These are phyloP conservation scores for Quercus phellos DNA, from an alignment of 331 rosid genomes.

Conservation along the genomic window DNA sequence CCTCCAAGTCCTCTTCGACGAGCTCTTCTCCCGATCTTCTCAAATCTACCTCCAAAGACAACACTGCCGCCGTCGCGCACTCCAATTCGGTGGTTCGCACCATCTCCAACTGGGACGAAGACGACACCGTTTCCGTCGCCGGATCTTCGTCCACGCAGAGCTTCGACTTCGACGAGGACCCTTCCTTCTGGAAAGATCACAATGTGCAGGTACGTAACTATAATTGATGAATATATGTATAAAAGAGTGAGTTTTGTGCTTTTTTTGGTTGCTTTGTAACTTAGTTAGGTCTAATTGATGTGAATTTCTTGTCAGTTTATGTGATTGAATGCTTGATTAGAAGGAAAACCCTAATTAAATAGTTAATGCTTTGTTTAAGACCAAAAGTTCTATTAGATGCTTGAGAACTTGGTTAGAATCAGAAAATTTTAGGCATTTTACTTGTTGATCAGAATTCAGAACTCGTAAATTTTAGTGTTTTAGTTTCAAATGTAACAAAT, in stretches of 20 bases:
- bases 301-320: background rate
- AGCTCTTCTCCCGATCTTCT: slow-evolving; percentile 63
- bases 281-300: background rate
- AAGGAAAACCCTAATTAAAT: background rate
- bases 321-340: background rate
- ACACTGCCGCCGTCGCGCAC: background rate
- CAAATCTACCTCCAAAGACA: slow-evolving; percentile 54
- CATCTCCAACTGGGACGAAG: slow-evolving; percentile 45
- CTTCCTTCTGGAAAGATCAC: slow-evolving; percentile 95
- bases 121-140: slow-evolving; percentile 12
- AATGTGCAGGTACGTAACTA: slow-evolving; percentile 69
- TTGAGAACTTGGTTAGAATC: background rate
- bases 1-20: slow-evolving; percentile 37
- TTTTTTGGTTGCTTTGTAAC: too few relatives aligned
- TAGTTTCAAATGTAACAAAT: too few relatives aligned
- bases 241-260: too few relatives aligned
- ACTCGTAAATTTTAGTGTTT: background rate
- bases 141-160: slow-evolving; percentile 37
- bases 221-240: too few relatives aligned
- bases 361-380: background rate
- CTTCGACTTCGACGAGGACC: slow-evolving; percentile 79
- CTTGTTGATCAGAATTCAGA: background rate
- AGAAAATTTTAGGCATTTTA: background rate
- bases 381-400: background rate
- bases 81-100: slow-evolving; percentile 57